Evolutionary conservation across 768 basidiomycete genomes (phyloP), one percentile per base, ranked within the genome.

Genomic region (Macrolepiota dolichaula): DNA sequence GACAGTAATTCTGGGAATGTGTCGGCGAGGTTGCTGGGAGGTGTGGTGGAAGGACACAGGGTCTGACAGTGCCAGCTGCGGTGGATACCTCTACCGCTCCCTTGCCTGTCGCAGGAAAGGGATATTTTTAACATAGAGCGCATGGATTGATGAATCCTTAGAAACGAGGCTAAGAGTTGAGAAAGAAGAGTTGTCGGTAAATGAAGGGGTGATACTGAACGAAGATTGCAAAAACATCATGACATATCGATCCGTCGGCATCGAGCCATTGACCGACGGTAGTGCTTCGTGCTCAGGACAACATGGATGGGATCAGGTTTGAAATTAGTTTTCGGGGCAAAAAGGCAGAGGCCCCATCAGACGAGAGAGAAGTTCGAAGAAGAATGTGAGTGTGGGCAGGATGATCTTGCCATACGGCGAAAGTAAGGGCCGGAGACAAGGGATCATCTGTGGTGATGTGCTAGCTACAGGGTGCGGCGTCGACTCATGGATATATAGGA

Each of bases 161-260:
- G 19, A 27, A 11, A 49, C 47, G 25, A 49, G 11, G 47, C 1
- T 3, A n/a, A n/a, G n/a, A 17, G 22, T 49, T 49, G 10, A n/a
- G n/a, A 24, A 25, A 49, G 47, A 49, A 27, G 25, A 22, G 19
- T 27, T 24, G 22, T 24, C 11, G 12, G 12, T 19, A 49, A 49
- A 49, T 49, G 47, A 49, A 49, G 24, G 22, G 6, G 19, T 12
- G 36, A 1, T 22, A 54, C n/a, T 37, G 13, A 54, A 54, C 36
- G 32, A 36, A 24, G 24, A 24, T 9, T 32, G 24, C 37, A 22
- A 54, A n/a, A 54, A 37, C 29, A 29, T 49, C 19, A 54, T 22
- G 27, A 46, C 27, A 46, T 57, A 35, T 49, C 46, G 57, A 57
- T 50, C 57, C 57, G 57, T 57, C 57, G 57, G 57, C 46, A 50